phyloP scores from a whole-genome alignment of 768 basidiomycete species.

The Psilocybe azurescens region DNA sequence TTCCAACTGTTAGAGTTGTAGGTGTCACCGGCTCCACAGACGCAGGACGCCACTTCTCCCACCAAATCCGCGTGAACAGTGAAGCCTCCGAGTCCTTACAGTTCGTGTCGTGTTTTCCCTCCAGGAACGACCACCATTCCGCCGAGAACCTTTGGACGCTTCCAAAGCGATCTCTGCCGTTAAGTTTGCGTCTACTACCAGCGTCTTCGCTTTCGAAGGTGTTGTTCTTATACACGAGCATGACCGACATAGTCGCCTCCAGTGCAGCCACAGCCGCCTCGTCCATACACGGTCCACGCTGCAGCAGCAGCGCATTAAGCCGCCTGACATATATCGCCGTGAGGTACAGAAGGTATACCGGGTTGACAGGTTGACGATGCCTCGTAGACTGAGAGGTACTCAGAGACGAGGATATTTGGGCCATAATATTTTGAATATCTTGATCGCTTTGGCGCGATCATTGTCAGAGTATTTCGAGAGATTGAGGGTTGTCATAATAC shows the following conservation, averaged over 20 bases:
- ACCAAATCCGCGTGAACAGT: neutral
- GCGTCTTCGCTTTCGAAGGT: neutral
- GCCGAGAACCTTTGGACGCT: neutral
- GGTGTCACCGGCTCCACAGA: neutral
- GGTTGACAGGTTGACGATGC: neutral
- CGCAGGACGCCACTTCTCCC: neutral
- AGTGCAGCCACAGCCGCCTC: neutral
- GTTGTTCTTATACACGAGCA: neutral
- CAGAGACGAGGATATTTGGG: neutral
- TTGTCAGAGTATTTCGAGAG: neutral
- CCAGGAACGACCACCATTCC: slow-evolving; percentile 5
- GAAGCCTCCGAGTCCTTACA: neutral
- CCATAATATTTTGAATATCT: neutral
- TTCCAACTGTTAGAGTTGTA: neutral
- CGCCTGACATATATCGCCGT: slow-evolving; percentile 2
- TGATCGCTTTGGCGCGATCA: neutral
- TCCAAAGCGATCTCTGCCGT: neutral
- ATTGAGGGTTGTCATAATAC: neutral
- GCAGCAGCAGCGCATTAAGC: neutral
- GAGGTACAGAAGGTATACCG: neutral
- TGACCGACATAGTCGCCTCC: neutral
- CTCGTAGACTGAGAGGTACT: neutral
- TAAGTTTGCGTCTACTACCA: neutral
- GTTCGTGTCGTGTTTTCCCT: neutral
- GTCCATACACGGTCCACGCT: neutral